A percentile compares a stretch with the other conserved stretches of the same genome.
These are phyloP conservation scores for Artemisia argyi DNA, from an alignment of 129 eudicot genomes.

Conservation along the genomic window DNA sequence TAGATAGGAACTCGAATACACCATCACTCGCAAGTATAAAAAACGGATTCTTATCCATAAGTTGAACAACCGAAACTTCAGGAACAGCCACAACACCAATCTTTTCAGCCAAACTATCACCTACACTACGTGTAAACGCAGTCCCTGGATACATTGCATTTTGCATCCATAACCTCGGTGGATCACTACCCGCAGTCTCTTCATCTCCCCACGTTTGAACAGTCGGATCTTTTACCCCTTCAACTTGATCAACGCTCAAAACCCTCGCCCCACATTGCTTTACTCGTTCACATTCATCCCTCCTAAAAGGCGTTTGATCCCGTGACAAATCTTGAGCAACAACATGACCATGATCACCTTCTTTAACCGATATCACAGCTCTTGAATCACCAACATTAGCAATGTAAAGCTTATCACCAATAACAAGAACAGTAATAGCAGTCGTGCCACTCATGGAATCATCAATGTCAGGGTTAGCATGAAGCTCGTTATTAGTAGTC, in stretches of 20 bases:
- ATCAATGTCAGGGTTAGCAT: conserved; percentile 58
- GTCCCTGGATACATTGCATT: conserved; percentile 94
- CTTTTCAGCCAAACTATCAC: conserved; percentile 89
- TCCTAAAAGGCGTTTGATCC: conserved; percentile 92
- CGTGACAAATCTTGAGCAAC: conserved; percentile 73
- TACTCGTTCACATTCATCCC: conserved; percentile 88
- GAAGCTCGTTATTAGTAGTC: conserved; percentile 69
- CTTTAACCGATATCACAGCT: conserved; percentile 73
- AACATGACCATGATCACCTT: conserved; percentile 43
- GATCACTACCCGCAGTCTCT: conserved; percentile 89
- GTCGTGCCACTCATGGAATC: conserved; percentile 99
- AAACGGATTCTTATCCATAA: conserved; percentile 62
- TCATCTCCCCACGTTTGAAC: conserved; percentile 96
- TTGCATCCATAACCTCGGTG: conserved; percentile 92
- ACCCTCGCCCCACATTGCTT: conserved; percentile 91
- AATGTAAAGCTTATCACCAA: conserved; percentile 78
- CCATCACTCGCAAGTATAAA: conserved; percentile 97
- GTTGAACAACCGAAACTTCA: conserved; percentile 64
- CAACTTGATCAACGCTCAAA: conserved; percentile 96
- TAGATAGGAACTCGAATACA: conserved; percentile 89
- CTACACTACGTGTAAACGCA: conserved; percentile 95
- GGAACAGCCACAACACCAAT: conserved; percentile 95
- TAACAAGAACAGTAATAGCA: conserved; percentile 80
- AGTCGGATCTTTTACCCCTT: conserved; percentile 87
- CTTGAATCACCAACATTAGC: conserved; percentile 99